phyloP scores from a whole-genome alignment of 192 early-diverging fungal species.

The Gaertneriomyces sp. region DNA sequence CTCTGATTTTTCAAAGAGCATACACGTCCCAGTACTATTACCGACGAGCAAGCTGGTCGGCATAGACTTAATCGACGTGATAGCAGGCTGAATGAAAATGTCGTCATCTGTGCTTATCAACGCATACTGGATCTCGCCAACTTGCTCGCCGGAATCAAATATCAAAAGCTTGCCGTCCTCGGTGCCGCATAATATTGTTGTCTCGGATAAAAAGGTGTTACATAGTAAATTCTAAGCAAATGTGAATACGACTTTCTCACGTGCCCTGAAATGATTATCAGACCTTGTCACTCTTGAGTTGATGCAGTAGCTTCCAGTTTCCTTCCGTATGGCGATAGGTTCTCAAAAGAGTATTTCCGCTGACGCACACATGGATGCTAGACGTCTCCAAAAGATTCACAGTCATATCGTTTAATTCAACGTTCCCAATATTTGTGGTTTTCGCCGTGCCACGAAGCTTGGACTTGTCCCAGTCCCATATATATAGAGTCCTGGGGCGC shows the following conservation, averaged over 20 bases:
- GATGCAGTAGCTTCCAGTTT: conserved; percentile 41
- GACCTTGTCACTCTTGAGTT: conserved; percentile 50
- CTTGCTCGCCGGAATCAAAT: conserved; percentile 51
- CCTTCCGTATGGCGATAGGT: conserved; percentile 45
- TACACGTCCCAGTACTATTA: conserved; percentile 35
- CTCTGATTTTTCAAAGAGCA: conserved; percentile 47
- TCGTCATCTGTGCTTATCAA: conserved; percentile 13
- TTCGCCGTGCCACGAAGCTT: conserved; percentile 39
- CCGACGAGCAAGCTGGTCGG: conserved; percentile 45
- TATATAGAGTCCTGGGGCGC: conserved; percentile 36
- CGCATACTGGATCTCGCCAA: conserved; percentile 36
- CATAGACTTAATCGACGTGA: conserved; percentile 36
- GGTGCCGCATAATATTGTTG: conserved; percentile 46
- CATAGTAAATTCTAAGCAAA: conserved; percentile 41
- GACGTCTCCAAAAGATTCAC: conserved; percentile 44
- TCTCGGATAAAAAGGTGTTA: conserved; percentile 49
- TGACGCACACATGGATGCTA: conserved; percentile 44
- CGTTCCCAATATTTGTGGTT: conserved; percentile 34
- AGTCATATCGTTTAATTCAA: conserved; percentile 44
- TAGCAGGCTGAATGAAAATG: conserved; percentile 28
- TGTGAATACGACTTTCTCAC: not conserved
- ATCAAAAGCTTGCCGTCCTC: conserved; percentile 49
- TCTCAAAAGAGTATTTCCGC: conserved; percentile 44
- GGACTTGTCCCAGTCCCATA: conserved; percentile 54
- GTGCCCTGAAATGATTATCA: not conserved